Base-by-base conservation (phyloP, 345 rosid species). In the Barbarea vulgaris region DNA sequence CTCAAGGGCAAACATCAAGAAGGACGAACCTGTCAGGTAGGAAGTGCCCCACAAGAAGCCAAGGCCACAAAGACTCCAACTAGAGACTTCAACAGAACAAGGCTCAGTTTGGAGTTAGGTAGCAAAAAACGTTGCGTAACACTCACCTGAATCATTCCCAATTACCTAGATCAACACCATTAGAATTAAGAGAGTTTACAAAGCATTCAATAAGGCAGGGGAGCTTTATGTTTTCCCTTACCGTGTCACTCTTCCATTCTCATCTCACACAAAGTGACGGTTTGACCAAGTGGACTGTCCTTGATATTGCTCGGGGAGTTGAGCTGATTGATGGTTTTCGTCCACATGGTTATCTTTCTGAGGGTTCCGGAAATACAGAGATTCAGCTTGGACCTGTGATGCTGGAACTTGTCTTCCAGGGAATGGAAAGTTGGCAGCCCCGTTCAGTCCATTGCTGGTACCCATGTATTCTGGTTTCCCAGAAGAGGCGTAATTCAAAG, bases 201-300 rank as follows among this genome's bases (percentile, higher is more conserved):
- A 63, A 54, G 42, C 25, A 54, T 9, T 8, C 1, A 2, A 39
- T 28, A 24, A 17, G 14, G 60, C 8, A 69, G 72, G 62, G 28
- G 42, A 64, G 61, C 37, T 72, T 72, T 36, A 68, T 56, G 39
- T 27, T 21, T 65, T 11, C 70, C 36, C 69, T 59, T 46, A 78
- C 59, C 27, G 69, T 74, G 53, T 80, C 77, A 84, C 77, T 76
- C 70, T 79, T 60, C 61, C 81, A 83, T 71, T 76, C 77, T 70
- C 72, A 79, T 68, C 76, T 95, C 99, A 95, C 98, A 90, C 98
- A 75, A 89, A 81, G 77, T 80, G 85, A 66, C 86, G 96, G 74
- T 87, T 81, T 9, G 85, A 70, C 97, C 97, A 87, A 65, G 82
- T 73, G 39, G 97, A 82, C 66, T 85, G 93, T 81, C 97, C 99